Evolutionary conservation across 2,329 filamentous ascomycete species (phyloP).

Genomic region (Ophidiomyces ophidiicola): DNA sequence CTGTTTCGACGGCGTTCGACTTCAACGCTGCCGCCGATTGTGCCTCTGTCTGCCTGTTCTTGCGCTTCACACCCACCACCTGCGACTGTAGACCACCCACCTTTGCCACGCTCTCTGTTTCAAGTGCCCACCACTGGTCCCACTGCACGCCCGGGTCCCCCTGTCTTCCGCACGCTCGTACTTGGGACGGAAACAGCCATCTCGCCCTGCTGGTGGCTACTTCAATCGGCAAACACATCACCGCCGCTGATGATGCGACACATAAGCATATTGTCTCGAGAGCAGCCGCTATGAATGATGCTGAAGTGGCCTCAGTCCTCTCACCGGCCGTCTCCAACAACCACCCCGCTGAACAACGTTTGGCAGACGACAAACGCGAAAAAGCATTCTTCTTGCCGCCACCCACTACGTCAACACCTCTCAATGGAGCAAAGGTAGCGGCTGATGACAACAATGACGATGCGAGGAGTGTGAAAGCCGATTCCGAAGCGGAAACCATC

Average conservation of each 20-base stretch:
- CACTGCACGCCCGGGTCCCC: conserved; percentile 1
- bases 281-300: conserved; percentile 39
- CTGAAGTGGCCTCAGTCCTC: conserved; percentile 27
- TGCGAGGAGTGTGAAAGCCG: conserved; percentile 30
- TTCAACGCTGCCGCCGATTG: not conserved
- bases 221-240: conserved; percentile 22
- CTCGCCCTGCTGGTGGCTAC: conserved; percentile 14
- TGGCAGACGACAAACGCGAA: conserved; percentile 5
- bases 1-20: conserved; percentile 5
- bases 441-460: conserved; percentile 18
- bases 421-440: conserved; percentile 4
- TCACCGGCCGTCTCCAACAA: conserved; percentile 8
- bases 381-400: conserved; percentile 7
- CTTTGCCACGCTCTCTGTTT: conserved; percentile 2
- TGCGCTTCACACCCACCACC: no score
- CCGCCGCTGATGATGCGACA: conserved; percentile 36
- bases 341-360: conserved; percentile 2
- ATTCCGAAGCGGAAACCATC: conserved; percentile 40
- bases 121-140: not conserved
- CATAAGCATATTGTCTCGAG: conserved; percentile 28
- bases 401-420: not conserved
- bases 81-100: no score
- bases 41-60: not conserved
- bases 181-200: conserved; percentile 6
- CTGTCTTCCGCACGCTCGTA: conserved; percentile 5